A percentile compares a stretch with the other conserved stretches of the same genome.
Conservation (phyloP, 768 basidiomycete species). For the Coprinopsis sp. region DNA sequence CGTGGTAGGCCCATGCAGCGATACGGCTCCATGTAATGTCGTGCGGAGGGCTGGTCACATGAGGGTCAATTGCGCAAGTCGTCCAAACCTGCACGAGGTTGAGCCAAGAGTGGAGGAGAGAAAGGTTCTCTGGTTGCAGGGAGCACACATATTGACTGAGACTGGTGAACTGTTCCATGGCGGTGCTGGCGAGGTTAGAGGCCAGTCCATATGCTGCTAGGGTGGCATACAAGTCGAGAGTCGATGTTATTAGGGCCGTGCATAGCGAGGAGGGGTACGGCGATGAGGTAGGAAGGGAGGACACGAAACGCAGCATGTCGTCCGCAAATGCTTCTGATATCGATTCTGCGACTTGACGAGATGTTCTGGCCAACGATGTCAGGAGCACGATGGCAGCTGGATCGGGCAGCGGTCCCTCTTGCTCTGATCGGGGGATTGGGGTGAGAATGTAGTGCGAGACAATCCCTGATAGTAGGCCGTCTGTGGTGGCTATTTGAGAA, state of each 20-base stretch:
- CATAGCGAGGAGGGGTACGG: conserved; percentile 40
- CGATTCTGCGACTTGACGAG: conserved; percentile 58
- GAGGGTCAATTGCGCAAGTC: conserved; percentile 85
- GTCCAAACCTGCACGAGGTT: conserved; percentile 68
- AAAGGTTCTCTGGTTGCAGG: conserved; percentile 28
- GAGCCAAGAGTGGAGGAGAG: conserved; percentile 48
- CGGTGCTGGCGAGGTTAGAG: conserved; percentile 61
- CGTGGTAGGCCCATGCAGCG: conserved; percentile 70
- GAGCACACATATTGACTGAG: conserved; percentile 46
- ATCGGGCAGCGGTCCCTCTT: conserved; percentile 34
- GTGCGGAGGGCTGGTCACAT: conserved; percentile 79
- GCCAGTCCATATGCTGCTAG: conserved; percentile 80
- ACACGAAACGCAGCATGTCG: conserved; percentile 67
- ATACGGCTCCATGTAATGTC: conserved; percentile 90
- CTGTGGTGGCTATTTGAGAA: conserved; percentile 43
- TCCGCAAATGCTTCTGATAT: conserved; percentile 51
- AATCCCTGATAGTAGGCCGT: conserved; percentile 47
- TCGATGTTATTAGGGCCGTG: conserved; percentile 45
- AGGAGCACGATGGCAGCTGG: conserved; percentile 56
- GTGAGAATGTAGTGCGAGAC: conserved; percentile 56
- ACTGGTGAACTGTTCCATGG: conserved; percentile 48
- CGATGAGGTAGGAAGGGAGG: conserved; percentile 44
- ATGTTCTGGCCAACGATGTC: conserved; percentile 52
- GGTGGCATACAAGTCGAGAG: conserved; percentile 57
- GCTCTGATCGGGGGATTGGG: conserved; percentile 35